These are phyloP conservation scores for Rhodotorula paludigena DNA, from an alignment of 768 basidiomycete genomes.

Conservation along the genomic window DNA sequence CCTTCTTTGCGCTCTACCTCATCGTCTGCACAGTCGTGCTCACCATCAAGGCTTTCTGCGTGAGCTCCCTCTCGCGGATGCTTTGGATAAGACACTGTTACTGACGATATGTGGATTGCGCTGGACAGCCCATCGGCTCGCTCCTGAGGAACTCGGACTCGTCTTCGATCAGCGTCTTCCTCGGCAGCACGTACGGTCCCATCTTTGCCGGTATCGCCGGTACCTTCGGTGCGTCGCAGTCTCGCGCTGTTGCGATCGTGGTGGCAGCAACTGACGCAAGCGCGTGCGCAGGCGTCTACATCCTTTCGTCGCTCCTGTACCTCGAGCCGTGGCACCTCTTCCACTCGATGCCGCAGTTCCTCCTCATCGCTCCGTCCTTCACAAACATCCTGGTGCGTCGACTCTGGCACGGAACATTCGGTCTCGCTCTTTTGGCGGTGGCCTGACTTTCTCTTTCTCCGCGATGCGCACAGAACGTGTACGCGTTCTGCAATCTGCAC, in stretches of 20 bases:
- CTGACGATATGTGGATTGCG: background rate
- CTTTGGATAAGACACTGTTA: rapidly evolving
- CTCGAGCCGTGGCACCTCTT: constrained; percentile 97
- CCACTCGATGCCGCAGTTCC: constrained; percentile 85
- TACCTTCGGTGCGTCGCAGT: constrained; percentile 25
- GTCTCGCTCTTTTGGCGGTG: too few relatives aligned
- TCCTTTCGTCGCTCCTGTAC: constrained; percentile 40
- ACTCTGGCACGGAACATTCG: too few relatives aligned
- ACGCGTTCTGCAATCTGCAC: constrained; percentile 94
- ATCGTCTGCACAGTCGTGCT: constrained; percentile 55
- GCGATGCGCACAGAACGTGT: constrained; percentile 59
- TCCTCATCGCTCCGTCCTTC: constrained; percentile 84
- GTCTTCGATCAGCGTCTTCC: constrained; percentile 24
- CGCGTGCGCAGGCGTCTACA: constrained; percentile 66
- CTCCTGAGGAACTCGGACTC: constrained; percentile 8
- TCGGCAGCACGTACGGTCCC: constrained; percentile 36
- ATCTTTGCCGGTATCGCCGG: constrained; percentile 43
- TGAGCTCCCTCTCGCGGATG: background rate
- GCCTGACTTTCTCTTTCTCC: rapidly evolving
- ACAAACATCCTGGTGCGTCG: constrained; percentile 62
- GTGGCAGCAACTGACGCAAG: too few relatives aligned
- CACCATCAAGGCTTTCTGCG: constrained; percentile 67
- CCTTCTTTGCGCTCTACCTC: constrained; percentile 73
- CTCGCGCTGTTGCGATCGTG: too few relatives aligned
- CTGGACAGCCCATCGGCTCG: constrained; percentile 32